These are phyloP conservation scores for Scleroderma citrinum DNA, from an alignment of 768 basidiomycete genomes.

Conservation along the genomic window DNA sequence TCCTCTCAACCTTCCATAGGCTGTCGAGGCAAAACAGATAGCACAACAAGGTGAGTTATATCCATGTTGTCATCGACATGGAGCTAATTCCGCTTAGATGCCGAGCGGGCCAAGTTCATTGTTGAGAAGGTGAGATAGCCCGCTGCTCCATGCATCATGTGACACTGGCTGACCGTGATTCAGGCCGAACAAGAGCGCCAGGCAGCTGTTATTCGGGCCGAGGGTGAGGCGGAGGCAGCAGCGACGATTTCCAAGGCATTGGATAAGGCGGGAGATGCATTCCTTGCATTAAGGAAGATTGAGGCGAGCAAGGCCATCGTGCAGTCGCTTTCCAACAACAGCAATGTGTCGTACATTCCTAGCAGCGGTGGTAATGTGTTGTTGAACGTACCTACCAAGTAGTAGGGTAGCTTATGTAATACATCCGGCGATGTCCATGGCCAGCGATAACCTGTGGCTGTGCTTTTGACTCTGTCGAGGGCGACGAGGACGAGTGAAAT, in stretches of 20 bases:
- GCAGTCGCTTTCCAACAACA: constrained; percentile 68
- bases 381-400: constrained; percentile 67
- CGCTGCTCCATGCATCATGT: neutral
- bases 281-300: constrained; percentile 91
- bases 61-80: neutral
- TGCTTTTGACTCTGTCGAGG: constrained; percentile 13
- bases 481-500: constrained; percentile 19
- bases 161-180: constrained; percentile 14
- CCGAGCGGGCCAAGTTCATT: constrained; percentile 97
- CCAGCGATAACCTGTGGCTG: constrained; percentile 15
- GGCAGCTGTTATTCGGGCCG: constrained; percentile 95
- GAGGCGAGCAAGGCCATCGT: constrained; percentile 98
- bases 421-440: constrained; percentile 18
- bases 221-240: constrained; percentile 98
- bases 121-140: constrained; percentile 79
- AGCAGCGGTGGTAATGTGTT: constrained; percentile 75
- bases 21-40: constrained; percentile 99
- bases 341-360: constrained; percentile 88
- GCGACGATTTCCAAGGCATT: constrained; percentile 86
- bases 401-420: neutral
- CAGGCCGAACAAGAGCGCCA: constrained; percentile 99
- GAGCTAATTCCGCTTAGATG: constrained; percentile 49
- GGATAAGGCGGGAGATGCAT: constrained; percentile 92
- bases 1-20: constrained; percentile 32
- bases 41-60: constrained; percentile 84